These are phyloP conservation scores for Hyphopichia homilentoma DNA, from an alignment of 805 yeast species.

Conservation along the genomic window DNA sequence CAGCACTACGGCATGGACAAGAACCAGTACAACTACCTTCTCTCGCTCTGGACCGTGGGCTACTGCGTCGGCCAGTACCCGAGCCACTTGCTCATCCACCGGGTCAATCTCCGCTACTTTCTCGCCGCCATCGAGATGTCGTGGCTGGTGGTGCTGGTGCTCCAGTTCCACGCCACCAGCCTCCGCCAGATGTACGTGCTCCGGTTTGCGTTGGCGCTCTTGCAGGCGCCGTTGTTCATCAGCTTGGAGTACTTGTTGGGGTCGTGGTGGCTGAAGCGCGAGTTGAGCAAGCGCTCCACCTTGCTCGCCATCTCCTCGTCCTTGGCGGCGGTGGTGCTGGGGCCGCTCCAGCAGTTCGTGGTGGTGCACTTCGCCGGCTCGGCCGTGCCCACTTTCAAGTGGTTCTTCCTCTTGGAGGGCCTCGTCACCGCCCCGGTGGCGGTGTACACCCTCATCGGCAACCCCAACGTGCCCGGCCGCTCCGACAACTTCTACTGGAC, in stretches of 20 bases:
- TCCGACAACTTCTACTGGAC: conserved; percentile 30
- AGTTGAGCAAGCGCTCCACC: conserved; percentile 25
- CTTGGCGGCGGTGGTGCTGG: conserved; percentile 26
- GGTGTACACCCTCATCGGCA: conserved; percentile 26
- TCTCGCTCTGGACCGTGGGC: conserved; percentile 47
- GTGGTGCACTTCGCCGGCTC: conserved; percentile 19
- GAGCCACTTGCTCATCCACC: conserved; percentile 34
- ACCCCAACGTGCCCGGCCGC: conserved; percentile 33
- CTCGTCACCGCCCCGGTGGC: conserved; percentile 31
- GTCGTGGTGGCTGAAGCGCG: conserved; percentile 24
- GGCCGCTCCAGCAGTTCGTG: conserved; percentile 29
- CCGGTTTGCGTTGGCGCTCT: conserved; percentile 40
- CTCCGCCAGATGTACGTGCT: conserved; percentile 22
- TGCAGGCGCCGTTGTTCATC: conserved; percentile 53
- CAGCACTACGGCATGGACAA: conserved; percentile 38
- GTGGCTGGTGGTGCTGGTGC: conserved; percentile 27
- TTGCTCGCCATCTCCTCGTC: conserved; percentile 26
- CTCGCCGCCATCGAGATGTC: conserved; percentile 30
- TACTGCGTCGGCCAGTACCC: conserved; percentile 52
- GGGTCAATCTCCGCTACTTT: conserved; percentile 33
- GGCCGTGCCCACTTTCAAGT: conserved; percentile 25
- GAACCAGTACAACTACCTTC: conserved; percentile 43
- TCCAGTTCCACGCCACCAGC: conserved; percentile 22
- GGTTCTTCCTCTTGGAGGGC: conserved; percentile 34
- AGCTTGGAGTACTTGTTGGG: conserved; percentile 52